phyloP scores from a whole-genome alignment of 805 yeast species.

The Candida ulmi region DNA sequence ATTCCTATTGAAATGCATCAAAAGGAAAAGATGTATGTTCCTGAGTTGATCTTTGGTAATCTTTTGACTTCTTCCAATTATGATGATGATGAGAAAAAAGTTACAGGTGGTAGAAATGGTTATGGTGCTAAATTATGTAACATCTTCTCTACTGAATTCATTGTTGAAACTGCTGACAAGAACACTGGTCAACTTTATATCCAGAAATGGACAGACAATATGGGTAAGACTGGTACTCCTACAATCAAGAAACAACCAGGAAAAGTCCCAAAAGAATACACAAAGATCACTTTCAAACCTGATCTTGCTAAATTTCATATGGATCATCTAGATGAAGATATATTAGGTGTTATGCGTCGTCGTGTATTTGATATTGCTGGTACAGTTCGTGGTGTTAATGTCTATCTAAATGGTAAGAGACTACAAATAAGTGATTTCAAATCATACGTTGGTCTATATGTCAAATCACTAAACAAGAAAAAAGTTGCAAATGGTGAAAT shows the following conservation, averaged over 20 bases:
- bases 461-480: slow-evolving; percentile 60
- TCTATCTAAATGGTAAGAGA: slow-evolving; percentile 69
- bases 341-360: slow-evolving; percentile 77
- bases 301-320: slow-evolving; percentile 81
- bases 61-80: slow-evolving; percentile 92
- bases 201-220: slow-evolving; percentile 86
- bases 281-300: slow-evolving; percentile 84
- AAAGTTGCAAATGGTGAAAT: slow-evolving; percentile 24
- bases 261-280: slow-evolving; percentile 62
- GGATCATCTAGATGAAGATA: slow-evolving; percentile 79
- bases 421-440: slow-evolving; percentile 73
- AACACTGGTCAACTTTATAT: slow-evolving; percentile 53
- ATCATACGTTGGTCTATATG: slow-evolving; percentile 82
- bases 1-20: slow-evolving; percentile 92
- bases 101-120: slow-evolving; percentile 98
- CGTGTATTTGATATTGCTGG: slow-evolving; percentile 97
- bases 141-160: slow-evolving; percentile 85
- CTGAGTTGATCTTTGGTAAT: slow-evolving; percentile 94
- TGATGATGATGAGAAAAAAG: slow-evolving; percentile 92
- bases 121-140: slow-evolving; percentile 97
- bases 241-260: slow-evolving; percentile 45
- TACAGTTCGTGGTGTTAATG: slow-evolving; percentile 77
- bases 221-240: slow-evolving; percentile 75
- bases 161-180: slow-evolving; percentile 84
- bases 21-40: slow-evolving; percentile 89